phyloP scores from a whole-genome alignment of 495 filamentous ascomycete species.

The Amphirosellinia nigrospora region DNA sequence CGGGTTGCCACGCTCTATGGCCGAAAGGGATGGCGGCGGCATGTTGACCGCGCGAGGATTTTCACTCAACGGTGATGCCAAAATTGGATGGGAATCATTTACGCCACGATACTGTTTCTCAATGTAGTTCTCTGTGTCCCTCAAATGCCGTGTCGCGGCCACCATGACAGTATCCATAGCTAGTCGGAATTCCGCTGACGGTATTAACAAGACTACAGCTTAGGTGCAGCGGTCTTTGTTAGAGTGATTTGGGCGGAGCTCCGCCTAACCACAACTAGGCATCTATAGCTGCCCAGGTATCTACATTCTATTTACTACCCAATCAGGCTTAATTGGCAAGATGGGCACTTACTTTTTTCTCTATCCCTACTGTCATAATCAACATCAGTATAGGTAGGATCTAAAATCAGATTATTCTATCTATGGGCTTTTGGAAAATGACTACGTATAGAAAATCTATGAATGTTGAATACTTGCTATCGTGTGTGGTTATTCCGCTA shows the following conservation, averaged over 20 bases:
- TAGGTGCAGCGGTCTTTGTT: not conserved
- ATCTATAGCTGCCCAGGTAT: not conserved
- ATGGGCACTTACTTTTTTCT: not conserved
- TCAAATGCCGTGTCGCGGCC: not conserved
- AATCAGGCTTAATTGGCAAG: not conserved
- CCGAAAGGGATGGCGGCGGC: slow-evolving; percentile 41
- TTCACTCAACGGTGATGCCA: not conserved
- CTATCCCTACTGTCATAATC: not conserved
- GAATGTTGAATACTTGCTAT: not conserved
- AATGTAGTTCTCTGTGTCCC: not conserved
- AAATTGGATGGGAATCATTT: not conserved
- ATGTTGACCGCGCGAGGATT: not conserved
- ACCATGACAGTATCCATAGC: not conserved
- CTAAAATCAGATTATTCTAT: not conserved
- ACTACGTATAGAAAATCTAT: not conserved
- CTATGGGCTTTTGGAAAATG: not conserved
- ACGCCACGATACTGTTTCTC: not conserved
- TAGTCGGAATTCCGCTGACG: slow-evolving; percentile 5
- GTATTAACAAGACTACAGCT: not conserved
- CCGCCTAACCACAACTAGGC: slow-evolving; percentile 3
- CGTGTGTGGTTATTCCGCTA: not conserved
- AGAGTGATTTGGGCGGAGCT: slow-evolving; percentile 12
- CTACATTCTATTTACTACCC: not conserved
- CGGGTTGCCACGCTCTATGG: slow-evolving; percentile 42
- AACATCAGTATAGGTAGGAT: not conserved